These are phyloP conservation scores for Trichothecium roseum DNA, from an alignment of 2,329 filamentous ascomycete genomes.

Conservation along the genomic window DNA sequence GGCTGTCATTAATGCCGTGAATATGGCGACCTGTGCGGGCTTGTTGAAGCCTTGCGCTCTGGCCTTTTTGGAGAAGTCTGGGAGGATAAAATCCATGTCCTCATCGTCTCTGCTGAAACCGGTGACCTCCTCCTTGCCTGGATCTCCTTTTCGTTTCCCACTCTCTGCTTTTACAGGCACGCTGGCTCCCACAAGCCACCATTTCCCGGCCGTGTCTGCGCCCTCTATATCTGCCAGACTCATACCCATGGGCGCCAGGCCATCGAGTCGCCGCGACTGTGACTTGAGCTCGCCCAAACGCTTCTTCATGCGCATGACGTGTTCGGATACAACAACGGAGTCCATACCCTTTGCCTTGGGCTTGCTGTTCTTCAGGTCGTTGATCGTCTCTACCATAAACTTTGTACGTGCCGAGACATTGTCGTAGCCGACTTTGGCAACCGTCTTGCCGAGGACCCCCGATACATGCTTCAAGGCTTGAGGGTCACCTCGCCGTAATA, in stretches of 20 bases:
- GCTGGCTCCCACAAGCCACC: conserved; percentile 98
- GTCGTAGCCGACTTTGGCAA: conserved; percentile 54
- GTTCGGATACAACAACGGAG: conserved; percentile 65
- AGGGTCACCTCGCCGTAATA: conserved; percentile 81
- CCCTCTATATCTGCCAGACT: conserved; percentile 73
- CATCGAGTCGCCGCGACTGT: conserved; percentile 48
- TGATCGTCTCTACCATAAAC: conserved; percentile 97
- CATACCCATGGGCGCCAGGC: conserved; percentile 72
- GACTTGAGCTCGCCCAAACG: conserved; percentile 66
- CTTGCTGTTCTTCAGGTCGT: conserved; percentile 88
- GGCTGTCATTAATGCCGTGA: conserved; percentile 80
- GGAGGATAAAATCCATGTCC: conserved; percentile 38
- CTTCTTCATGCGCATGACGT: conserved; percentile 83
- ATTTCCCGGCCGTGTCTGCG: conserved; percentile 82
- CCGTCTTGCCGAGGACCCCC: conserved; percentile 61
- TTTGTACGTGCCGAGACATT: conserved; percentile 79
- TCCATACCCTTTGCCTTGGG: conserved; percentile 65
- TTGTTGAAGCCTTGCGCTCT: conserved; percentile 79
- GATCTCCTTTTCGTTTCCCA: not conserved
- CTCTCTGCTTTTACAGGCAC: conserved; percentile 43
- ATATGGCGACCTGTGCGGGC: conserved; percentile 79
- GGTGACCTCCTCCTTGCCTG: conserved; percentile 6
- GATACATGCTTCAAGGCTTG: conserved; percentile 84
- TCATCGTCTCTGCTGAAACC: conserved; percentile 26
- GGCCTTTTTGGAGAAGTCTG: conserved; percentile 65